Evolutionary conservation across 2,329 filamentous ascomycete genomes (phyloP).

Genomic region (Metarhizium robertsii): DNA sequence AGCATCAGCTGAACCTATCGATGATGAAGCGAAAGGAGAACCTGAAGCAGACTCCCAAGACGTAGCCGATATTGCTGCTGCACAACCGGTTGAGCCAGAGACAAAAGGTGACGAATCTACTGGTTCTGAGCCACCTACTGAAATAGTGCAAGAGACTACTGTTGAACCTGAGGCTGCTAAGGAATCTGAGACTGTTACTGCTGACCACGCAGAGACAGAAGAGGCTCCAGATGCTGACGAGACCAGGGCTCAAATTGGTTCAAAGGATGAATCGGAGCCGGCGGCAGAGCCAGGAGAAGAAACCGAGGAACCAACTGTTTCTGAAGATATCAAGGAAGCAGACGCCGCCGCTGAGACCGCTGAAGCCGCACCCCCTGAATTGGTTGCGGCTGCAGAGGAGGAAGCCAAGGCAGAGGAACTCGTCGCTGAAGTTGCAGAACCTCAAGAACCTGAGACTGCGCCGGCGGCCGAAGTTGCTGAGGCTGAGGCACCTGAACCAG

Average conservation of each 20-base stretch:
- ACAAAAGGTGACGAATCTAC: slow-evolving; percentile 2
- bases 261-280: slow-evolving; percentile 1
- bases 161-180: background rate
- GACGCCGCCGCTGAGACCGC: background rate
- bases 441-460: background rate
- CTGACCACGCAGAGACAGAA: background rate
- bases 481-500: background rate
- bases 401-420: background rate
- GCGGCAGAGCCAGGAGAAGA: background rate
- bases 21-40: background rate
- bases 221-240: slow-evolving; percentile 1
- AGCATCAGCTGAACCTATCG: background rate
- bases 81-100: slow-evolving; percentile 7
- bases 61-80: background rate
- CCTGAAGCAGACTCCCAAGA: slow-evolving; percentile 3
- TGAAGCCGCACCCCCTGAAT: background rate
- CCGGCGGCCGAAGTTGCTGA: background rate
- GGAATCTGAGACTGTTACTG: background rate
- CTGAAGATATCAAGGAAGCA: background rate
- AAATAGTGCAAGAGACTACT: background rate
- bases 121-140: background rate
- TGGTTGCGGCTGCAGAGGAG: background rate
- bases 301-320: background rate
- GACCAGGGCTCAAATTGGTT: background rate
- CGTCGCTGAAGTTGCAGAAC: background rate